These are phyloP conservation scores for Trypanosoma platydactyli DNA, from an alignment of 208 protist species.

Conservation along the genomic window DNA sequence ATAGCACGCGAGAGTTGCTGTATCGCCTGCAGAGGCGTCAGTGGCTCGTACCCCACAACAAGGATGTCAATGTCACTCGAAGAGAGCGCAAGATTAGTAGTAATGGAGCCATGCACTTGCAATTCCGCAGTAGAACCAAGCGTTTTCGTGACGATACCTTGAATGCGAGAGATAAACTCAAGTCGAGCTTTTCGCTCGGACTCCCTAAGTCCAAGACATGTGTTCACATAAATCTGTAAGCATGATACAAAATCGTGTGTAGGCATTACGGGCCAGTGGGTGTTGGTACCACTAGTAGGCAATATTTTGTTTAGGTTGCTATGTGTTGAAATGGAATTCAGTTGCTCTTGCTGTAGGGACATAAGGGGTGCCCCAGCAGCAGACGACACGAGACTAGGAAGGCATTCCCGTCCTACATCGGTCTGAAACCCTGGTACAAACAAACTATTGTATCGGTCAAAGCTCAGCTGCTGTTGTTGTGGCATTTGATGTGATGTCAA, in stretches of 20 bases:
- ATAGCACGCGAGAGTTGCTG: constrained; percentile 58
- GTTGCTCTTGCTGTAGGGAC: constrained; percentile 6
- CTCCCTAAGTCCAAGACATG: constrained; percentile 53
- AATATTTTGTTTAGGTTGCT: constrained; percentile 6
- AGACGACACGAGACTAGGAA: too few species aligned
- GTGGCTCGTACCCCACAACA: constrained; percentile 66
- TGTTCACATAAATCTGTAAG: constrained; percentile 58
- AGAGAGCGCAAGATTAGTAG: constrained; percentile 69
- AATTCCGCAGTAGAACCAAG: constrained; percentile 43
- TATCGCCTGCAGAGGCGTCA: constrained; percentile 69
- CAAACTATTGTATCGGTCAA: neutral
- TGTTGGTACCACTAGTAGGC: constrained; percentile 1
- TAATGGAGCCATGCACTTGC: constrained; percentile 78
- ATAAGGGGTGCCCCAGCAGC: neutral
- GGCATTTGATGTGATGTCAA: neutral
- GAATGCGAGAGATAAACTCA: constrained; percentile 57
- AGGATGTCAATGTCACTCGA: constrained; percentile 87
- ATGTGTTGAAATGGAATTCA: constrained; percentile 2
- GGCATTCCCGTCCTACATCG: constrained; percentile 1
- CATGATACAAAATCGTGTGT: constrained; percentile 59
- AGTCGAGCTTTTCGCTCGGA: constrained; percentile 50
- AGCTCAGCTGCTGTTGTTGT: constrained; percentile 7
- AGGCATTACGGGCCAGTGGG: constrained; percentile 25
- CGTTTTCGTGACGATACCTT: constrained; percentile 40
- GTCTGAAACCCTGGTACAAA: neutral